Evolutionary conservation across 805 yeast species (phyloP), one percentile per base, ranked within the genome.

Genomic region (Ogataea paradorogensis): DNA sequence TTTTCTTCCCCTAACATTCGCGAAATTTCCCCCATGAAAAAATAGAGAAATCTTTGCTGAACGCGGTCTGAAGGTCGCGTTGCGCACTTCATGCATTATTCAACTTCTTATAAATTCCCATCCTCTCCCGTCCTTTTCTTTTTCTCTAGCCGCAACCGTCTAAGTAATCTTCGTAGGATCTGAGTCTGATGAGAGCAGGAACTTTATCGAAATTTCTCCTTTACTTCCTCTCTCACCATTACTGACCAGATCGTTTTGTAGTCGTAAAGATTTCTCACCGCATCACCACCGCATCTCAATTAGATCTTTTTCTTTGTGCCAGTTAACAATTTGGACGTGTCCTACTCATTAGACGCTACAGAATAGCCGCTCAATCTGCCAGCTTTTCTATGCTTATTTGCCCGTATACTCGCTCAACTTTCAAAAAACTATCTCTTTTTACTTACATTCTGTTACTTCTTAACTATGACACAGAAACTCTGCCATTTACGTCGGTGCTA

Each of bases 381-480:
- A 15, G n/a, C 7, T 7, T 26, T 33, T 26, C 14, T 24, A n/a
- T 15, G 29, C 37, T 33, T 33, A 33, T 11, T 33, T 24, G 30
- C 16, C 37, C 37, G 15, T 33, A 35, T 9, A 3, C 15, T 20
- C 14, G 20, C 20, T 18, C 20, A 6, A 18, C 6, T 18, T 18
- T 18, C 6, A 4, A 18, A 11, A 14, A 14, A 18, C 25, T 20
- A 35, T 27, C 15, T 27, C 18, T 27, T n/a, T 20, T 14, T 9
- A n/a, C 21, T 9, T 14, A 7, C 27, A 27, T 11, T 14, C 20
- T 27, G 10, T 7, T n/a, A 14, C 2, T 18, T 13, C 20, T 27
- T 15, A 27, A 27, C 32, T 35, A 35, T 22, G 26, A 27, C 25
- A 33, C 37, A 33, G 37, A 33, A 33, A 23, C 7, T 33, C 37